Evolutionary conservation across 805 yeast genomes (phyloP).

Genomic region (Ogataea pignaliae): DNA sequence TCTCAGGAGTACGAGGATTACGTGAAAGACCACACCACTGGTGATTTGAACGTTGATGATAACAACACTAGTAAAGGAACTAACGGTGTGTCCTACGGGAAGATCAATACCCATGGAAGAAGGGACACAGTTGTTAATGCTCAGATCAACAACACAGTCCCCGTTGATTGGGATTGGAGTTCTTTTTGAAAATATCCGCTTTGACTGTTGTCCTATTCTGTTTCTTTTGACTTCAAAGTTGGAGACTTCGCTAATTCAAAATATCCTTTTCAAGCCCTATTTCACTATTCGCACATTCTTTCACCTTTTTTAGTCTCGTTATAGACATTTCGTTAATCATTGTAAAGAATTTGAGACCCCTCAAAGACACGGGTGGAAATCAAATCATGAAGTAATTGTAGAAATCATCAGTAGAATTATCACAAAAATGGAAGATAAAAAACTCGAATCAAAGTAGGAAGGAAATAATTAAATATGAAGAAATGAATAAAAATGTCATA

Average conservation of each 20-base stretch:
- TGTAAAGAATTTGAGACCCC: no score
- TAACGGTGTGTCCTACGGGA: slow-evolving; percentile 10
- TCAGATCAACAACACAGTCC: slow-evolving; percentile 22
- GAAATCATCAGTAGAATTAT: no score
- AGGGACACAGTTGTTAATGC: slow-evolving; percentile 13
- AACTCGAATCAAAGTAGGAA: no score
- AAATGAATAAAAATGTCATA: no score
- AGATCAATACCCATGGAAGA: slow-evolving; percentile 12
- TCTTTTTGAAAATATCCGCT: slow-evolving; percentile 28
- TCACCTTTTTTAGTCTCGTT: not conserved
- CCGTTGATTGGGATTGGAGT: slow-evolving; percentile 39
- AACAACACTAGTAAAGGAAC: slow-evolving; percentile 1
- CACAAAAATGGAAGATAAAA: no score
- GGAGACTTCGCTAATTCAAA: no score
- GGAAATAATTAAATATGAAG: no score
- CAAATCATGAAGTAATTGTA: no score
- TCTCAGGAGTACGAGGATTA: slow-evolving; percentile 32
- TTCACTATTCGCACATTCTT: not conserved
- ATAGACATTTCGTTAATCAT: not conserved
- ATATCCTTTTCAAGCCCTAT: not conserved
- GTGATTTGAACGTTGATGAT: slow-evolving; percentile 22
- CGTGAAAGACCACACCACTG: slow-evolving; percentile 27
- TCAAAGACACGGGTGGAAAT: no score
- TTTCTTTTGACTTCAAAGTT: not conserved
- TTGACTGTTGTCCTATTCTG: no score